Percentiles rank a stretch among this genome's conserved stretches.
phyloP scores from a whole-genome alignment of 441 rosid genomes.

The Erodium trifolium region DNA sequence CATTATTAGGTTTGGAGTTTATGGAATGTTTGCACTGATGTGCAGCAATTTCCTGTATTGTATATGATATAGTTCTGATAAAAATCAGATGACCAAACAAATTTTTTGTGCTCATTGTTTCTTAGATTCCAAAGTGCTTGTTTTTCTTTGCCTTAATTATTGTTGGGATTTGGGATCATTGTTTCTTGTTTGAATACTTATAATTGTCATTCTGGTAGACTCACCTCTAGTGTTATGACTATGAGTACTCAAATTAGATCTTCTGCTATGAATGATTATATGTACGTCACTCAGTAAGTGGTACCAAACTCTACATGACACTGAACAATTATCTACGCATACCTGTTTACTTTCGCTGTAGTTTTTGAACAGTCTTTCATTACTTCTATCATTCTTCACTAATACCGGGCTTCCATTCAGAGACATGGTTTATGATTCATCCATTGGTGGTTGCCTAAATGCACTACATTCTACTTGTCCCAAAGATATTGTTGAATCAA shows the following conservation, averaged over 20 bases:
- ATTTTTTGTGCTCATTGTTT: neutral
- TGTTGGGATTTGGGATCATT: neutral
- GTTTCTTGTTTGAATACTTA: neutral
- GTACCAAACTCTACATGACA: neutral
- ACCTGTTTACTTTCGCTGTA: slow-evolving; percentile 8
- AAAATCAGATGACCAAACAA: too few species aligned
- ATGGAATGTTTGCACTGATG: too few species aligned
- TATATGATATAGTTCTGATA: too few species aligned
- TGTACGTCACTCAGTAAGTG: too few species aligned
- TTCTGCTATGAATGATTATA: neutral
- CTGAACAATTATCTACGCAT: neutral
- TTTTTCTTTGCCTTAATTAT: neutral
- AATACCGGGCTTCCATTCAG: slow-evolving; percentile 38
- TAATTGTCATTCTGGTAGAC: neutral
- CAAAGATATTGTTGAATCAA: slow-evolving; percentile 59
- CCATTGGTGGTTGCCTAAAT: slow-evolving; percentile 71
- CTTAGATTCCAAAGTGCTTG: neutral
- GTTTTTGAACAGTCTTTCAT: slow-evolving; percentile 11
- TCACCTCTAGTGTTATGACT: too few species aligned
- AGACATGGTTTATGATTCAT: slow-evolving; percentile 64
- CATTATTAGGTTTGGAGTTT: too few species aligned
- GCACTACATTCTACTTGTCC: slow-evolving; percentile 57
- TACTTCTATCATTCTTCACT: slow-evolving; percentile 4
- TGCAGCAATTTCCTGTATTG: too few species aligned
- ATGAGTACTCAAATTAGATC: too few species aligned